Evolutionary conservation across 2,329 filamentous ascomycete species (phyloP), one percentile per base, ranked within the genome.

Genomic region (Trichoderma brevicompactum): DNA sequence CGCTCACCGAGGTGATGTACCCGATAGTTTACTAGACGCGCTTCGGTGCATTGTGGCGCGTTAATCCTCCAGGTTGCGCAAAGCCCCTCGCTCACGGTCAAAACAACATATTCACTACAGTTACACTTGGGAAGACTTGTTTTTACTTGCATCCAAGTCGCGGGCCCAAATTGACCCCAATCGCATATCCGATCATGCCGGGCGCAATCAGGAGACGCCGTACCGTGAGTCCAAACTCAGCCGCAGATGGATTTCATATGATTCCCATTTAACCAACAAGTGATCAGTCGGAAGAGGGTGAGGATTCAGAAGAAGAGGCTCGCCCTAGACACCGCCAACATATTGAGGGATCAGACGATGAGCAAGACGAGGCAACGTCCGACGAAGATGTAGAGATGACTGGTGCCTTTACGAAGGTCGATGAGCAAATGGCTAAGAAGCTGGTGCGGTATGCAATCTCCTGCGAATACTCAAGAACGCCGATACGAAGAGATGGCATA

Each of bases 361-460:
- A 75, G 40, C 78, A 77, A 5, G 81, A 77, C n/a, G 77, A 79
- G 3, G 75, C 77, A 4, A 76, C 77, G 72, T 74, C 76, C 7
- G 68, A 64, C 2, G 72, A 75, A 6, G 73, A 67, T 6, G 65
- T 68, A 12, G 71, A 73, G n/a, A 53, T 23, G 49, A 62, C 36
- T 32, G 49, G 60, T 23, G 40, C 40, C 7, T 76, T 73, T 19
- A 76, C 74, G n/a, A 79, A 73, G 38, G 79, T 77, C 44, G 81
- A 83, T 41, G 78, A 82, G 4, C 83, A 86, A 69, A 75, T 88
- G 40, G 83, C 86, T 41, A 89, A 88, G 76, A 89, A 88, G 72
- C 76, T 91, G n/a, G 82, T 90, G n/a, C 83, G 88, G 61, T 89
- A 89, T 70, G 87, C 86, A 3, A 75, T 91, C 28, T 85, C 87